Base-by-base conservation (phyloP, 2,329 filamentous ascomycete species). In the Microascus cirrosus region DNA sequence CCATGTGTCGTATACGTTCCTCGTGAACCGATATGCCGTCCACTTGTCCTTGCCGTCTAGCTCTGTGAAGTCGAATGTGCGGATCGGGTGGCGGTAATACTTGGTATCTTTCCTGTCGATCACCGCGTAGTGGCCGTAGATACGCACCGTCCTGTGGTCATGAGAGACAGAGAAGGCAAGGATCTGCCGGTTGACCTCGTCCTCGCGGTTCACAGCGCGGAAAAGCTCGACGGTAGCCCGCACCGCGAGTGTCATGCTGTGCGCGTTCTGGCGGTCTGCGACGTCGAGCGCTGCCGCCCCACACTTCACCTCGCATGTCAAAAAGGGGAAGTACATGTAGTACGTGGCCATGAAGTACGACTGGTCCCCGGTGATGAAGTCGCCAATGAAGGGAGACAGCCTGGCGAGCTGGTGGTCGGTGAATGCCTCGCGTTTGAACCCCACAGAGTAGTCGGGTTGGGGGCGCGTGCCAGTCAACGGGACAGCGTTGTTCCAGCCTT, bases 261-360 rank as follows among this genome's bases (percentile, higher is more conserved):
- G 68, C 51, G 68, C 69, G 63, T 75, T 74, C 63, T 74, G 68
- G 54, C 69, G 66, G 59, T 74, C 70, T 2, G 71, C 70, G 13
- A 71, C 57, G 55, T 73, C 65, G 6, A 75, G 71, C 1, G 62
- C 67, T 28, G 61, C 66, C 32, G 65, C 63, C 51, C 73, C 69
- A 60, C 71, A 76, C 63, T 78, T 77, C 1, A 78, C 74, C 63
- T 80, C 73, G 63, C 71, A 76, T 0, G 72, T 72, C 0, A 80
- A 65, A 61, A 79, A 80, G 2, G 75, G 75, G 61, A 81, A 78
- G 66, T 73, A 75, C 68, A 79, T 77, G 5, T 71, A 65, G 57
- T 69, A 73, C 12, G 73, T 79, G 10, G 63, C 71, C 67, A 75
- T 73, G 57, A 78, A 76, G 60, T 65, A 71, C 22, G 70, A 78